Evolutionary conservation across 495 filamentous ascomycete genomes (phyloP), one percentile per base, ranked within the genome.

Genomic region (Massariosphaeria phaeospora): DNA sequence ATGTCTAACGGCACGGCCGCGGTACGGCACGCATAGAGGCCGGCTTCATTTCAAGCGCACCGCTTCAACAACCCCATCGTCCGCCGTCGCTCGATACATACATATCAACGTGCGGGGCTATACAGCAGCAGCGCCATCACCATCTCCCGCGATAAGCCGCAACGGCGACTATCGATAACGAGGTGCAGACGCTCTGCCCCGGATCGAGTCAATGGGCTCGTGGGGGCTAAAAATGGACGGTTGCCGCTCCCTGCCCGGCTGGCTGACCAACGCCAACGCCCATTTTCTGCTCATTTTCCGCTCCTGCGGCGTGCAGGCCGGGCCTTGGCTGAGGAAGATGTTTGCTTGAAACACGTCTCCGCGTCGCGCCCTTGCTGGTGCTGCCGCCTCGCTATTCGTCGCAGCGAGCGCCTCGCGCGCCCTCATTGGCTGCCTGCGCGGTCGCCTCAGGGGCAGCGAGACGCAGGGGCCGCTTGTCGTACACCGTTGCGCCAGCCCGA

Each of bases 281-380:
- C 36, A 27, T 23, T 23, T 36, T 52, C 33, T 41, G 27, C 30
- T 52, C 44, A 33, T 26, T 35, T 44, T 47, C 40, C 30, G 27
- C 39, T 44, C 46, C 47, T 52, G 24, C 52, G 25, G 52, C 43
- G 27, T 30, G 52, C 47, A 57, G 44, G 9, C 21, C 56, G 24
- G 48, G 56, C 45, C 49, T 54, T 59, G 49, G 56, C 56, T n/a
- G 23, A 15, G 41, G 34, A 48, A 44, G 43, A 9, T 61, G 38
- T 44, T 61, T 61, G 24, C 21, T 40, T 55, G 50, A 55, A 61
- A 61, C 50, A 55, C 29, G 41, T 53, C 56, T 53, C 43, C 48
- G 33, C 34, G 8, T 48, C 20, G 13, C 33, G 27, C 45, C 57
- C 57, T 50, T 50, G 44, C 45, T 55, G 48, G 50, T 27, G 43